Evolutionary conservation across 768 basidiomycete genomes (phyloP), one percentile per base, ranked within the genome.

Genomic region (Podaxis sp.): DNA sequence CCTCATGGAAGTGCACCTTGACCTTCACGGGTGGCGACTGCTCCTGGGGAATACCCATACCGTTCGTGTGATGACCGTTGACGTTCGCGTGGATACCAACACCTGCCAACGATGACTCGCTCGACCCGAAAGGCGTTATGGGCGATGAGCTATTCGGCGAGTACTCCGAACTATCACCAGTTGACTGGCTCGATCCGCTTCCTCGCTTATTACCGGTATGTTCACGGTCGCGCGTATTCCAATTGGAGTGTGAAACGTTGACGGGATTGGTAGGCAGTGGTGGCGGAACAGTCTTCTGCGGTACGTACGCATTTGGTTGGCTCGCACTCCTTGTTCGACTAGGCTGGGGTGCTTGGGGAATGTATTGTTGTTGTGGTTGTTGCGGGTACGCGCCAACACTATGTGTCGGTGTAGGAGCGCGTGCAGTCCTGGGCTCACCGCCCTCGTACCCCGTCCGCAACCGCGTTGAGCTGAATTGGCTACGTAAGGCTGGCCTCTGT

Each of bases 1-100:
- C 95, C 68, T 96, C 92, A 69, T 93, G 88, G 78, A 91, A 98
- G 74, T 93, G 91, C 58, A 98, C 94, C 76, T 96, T 96, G 71
- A 98, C 88, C 72, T 95, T 93, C 48, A 98, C 88, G 11, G 88
- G 84, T 4, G 79, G 70, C 33, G 60, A 54, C 28, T 54, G 28
- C 10, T 60, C 59, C 50, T 63, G 48, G 12, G 60, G 30, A 26
- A 46, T 30, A 36, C 22, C 15, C 28, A 13, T 20, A 30, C 62
- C 66, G 20, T 58, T 61, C 40, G 28, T 36, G 30, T 58, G 56
- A 33, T 60, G 57, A 26, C 72, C 74, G 24, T 69, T 73, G 53
- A 71, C 63, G 38, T 72, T 66, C 13, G 65, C 70, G 30, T 68
- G 64, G 30, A 64, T 56, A 15, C 38, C 62, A 48, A 85, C 75